A percentile compares a stretch with the other conserved stretches of the same genome.
Conservation (phyloP, 73 alveolate species). For the Stentor coeruleus region DNA sequence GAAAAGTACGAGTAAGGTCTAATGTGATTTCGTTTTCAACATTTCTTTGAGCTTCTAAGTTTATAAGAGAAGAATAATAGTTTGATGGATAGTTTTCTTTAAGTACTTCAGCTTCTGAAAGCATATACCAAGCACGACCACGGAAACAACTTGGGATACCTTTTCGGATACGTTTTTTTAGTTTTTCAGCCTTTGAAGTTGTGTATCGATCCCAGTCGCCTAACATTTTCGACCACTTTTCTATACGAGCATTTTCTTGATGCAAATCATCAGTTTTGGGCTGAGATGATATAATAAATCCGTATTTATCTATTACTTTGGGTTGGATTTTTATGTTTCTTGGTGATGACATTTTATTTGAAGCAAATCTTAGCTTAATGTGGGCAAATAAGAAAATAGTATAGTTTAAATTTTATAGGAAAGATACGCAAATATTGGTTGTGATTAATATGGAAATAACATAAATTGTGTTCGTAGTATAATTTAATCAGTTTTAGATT, state of each 20-base stretch:
- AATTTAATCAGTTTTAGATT: too few species aligned
- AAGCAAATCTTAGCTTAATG: too few species aligned
- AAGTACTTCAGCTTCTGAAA: background rate
- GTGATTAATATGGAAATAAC: too few species aligned
- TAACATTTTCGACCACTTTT: background rate
- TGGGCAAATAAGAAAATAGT: too few species aligned
- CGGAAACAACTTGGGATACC: constrained; percentile 27
- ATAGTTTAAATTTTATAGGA: too few species aligned
- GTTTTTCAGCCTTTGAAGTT: too few species aligned
- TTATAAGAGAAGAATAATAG: background rate
- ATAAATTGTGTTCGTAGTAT: too few species aligned
- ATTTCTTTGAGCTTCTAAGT: background rate
- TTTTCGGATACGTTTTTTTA: constrained; percentile 19
- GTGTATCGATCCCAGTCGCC: background rate
- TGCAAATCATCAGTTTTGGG: background rate
- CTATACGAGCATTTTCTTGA: background rate
- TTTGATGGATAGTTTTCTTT: background rate
- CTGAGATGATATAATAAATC: background rate
- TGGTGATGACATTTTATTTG: too few species aligned
- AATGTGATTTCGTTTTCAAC: constrained; percentile 10
- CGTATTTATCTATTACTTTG: constrained; percentile 1
- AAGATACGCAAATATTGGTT: too few species aligned
- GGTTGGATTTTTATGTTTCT: too few species aligned
- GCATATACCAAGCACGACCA: background rate
- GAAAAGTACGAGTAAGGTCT: constrained; percentile 30